Percentiles rank a stretch among this genome's conserved stretches.
Conservation (phyloP, 371 early-diverging fungal species). For the Lichtheimia hyalospora region DNA sequence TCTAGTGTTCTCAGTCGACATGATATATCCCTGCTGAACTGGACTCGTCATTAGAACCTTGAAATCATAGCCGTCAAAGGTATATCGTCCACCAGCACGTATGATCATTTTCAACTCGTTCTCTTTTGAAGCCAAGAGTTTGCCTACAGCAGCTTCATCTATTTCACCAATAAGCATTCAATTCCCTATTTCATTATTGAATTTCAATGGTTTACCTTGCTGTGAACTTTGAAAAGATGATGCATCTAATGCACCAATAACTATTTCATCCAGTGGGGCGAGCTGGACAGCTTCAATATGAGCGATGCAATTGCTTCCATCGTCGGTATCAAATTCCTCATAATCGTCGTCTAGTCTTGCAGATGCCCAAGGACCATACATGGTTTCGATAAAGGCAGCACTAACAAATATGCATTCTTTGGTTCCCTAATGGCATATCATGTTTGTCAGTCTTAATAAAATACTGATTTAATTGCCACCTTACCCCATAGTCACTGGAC, state of each 20-base stretch:
- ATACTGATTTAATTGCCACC: too few relatives aligned
- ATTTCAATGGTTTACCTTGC: slow-evolving; percentile 34
- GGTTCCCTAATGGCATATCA: neutral
- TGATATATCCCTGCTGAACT: slow-evolving; percentile 66
- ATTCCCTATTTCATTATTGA: neutral
- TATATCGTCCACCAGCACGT: slow-evolving; percentile 40
- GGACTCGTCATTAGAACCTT: slow-evolving; percentile 64
- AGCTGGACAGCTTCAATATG: slow-evolving; percentile 45
- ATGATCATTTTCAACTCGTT: slow-evolving; percentile 42
- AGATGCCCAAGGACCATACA: slow-evolving; percentile 39
- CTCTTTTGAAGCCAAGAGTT: slow-evolving; percentile 15
- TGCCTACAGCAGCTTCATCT: slow-evolving; percentile 23
- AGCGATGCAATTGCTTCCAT: slow-evolving; percentile 10
- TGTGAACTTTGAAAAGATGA: slow-evolving; percentile 56
- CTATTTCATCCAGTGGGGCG: slow-evolving; percentile 64
- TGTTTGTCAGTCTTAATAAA: neutral
- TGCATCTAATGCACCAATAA: slow-evolving; percentile 60
- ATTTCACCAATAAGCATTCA: neutral
- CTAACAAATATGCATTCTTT: slow-evolving; percentile 20
- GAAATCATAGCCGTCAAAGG: slow-evolving; percentile 21
- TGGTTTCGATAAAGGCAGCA: slow-evolving; percentile 21
- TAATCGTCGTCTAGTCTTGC: slow-evolving; percentile 33
- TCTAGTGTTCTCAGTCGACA: slow-evolving; percentile 30
- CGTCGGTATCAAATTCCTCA: slow-evolving; percentile 21
- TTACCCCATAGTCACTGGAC: slow-evolving; percentile 1